Evolutionary conservation across 2,329 filamentous ascomycete species (phyloP).

Genomic region (Aspergillus tubingensis): DNA sequence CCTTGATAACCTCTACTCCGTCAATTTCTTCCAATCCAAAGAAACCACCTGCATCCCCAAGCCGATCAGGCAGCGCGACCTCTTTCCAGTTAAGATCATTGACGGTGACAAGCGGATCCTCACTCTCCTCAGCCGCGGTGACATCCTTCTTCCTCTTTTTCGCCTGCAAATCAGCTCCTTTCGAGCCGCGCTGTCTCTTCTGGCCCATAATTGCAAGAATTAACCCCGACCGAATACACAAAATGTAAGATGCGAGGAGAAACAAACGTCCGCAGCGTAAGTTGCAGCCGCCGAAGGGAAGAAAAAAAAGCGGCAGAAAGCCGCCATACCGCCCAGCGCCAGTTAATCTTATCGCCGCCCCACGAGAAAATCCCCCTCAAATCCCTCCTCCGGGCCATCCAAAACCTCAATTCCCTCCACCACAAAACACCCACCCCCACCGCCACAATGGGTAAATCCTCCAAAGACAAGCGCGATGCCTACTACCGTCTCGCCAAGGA

Average conservation of each 20-base stretch:
- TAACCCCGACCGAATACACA: background rate
- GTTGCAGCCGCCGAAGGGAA: conserved; percentile 7
- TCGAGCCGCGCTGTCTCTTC: conserved; percentile 39
- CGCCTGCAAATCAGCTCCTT: conserved; percentile 27
- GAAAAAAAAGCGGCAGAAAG: conserved; percentile 42
- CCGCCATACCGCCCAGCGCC: conserved; percentile 25
- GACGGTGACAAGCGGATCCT: conserved; percentile 38
- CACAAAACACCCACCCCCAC: conserved; percentile 3
- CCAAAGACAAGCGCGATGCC: conserved; percentile 96
- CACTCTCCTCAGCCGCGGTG: conserved; percentile 19
- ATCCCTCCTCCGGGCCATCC: background rate
- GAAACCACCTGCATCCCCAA: conserved; percentile 91
- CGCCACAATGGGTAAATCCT: conserved; percentile 82
- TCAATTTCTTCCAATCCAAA: conserved; percentile 90
- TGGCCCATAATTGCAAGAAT: conserved; percentile 33
- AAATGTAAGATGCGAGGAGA: background rate
- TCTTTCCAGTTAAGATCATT: conserved; percentile 64
- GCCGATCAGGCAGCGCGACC: conserved; percentile 69
- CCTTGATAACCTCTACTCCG: conserved; percentile 78
- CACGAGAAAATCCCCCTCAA: conserved; percentile 24
- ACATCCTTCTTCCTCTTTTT: conserved; percentile 41
- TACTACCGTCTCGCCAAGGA: conserved; percentile 98
- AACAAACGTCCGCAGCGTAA: background rate
- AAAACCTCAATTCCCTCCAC: background rate
- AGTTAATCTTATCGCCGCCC: conserved; percentile 42